Conservation (phyloP, 441 rosid species). For the Aquilaria agallochum region DNA sequence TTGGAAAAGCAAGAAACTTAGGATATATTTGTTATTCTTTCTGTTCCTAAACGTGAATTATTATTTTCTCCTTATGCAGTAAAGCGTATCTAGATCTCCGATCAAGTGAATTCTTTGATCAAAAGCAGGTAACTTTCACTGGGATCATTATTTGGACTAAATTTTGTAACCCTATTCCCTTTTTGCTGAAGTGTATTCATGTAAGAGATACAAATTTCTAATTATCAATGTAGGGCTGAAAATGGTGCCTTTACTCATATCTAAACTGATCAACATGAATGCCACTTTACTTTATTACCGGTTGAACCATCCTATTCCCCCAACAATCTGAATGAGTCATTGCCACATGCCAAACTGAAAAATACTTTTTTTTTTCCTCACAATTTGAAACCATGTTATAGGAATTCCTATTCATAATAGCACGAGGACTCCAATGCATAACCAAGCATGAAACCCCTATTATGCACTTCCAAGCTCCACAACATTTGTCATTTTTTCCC, state of each 20-base stretch:
- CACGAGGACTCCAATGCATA: constrained; percentile 93
- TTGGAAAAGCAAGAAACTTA: not conserved
- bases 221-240: constrained; percentile 73
- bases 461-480: constrained; percentile 87
- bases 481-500: constrained; percentile 37
- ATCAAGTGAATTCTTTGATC: constrained; percentile 58
- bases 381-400: constrained; percentile 21
- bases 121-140: constrained; percentile 48
- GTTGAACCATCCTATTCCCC: no score
- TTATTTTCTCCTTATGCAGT: constrained; percentile 43
- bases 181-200: not conserved
- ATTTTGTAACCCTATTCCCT: not conserved
- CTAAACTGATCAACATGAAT: constrained; percentile 2
- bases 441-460: constrained; percentile 87
- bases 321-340: no score
- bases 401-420: constrained; percentile 90
- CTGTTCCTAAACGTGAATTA: constrained; percentile 3
- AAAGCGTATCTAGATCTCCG: constrained; percentile 65
- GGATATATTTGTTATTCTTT: not conserved
- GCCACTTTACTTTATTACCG: no score
- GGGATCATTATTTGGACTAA: not conserved
- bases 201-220: constrained; percentile 29
- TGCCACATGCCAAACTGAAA: not conserved
- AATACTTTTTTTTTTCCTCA: no score
- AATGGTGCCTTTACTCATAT: constrained; percentile 91